These are phyloP conservation scores for Sanguinoderma infundibulare DNA, from an alignment of 1,284 basidiomycete genomes.

Conservation along the genomic window DNA sequence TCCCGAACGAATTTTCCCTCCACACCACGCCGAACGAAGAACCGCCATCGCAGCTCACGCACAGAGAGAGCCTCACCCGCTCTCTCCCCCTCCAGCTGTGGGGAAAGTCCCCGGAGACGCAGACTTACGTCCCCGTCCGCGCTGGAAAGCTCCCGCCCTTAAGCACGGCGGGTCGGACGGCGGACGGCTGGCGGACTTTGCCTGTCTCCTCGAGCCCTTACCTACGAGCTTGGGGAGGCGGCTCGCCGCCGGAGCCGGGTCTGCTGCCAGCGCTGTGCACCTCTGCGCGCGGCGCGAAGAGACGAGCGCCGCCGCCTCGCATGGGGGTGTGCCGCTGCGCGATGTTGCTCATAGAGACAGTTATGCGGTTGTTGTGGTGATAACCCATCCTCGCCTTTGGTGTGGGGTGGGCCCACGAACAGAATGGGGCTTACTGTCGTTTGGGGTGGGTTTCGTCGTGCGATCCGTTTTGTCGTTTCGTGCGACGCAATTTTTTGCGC, in stretches of 20 bases:
- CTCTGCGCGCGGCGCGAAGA: constrained; percentile 63
- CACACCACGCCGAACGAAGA: constrained; percentile 46
- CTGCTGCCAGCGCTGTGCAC: constrained; percentile 50
- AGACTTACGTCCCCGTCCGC: constrained; percentile 58
- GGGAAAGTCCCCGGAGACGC: constrained; percentile 92
- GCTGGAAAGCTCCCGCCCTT: constrained; percentile 74
- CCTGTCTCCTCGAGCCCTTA: constrained; percentile 13
- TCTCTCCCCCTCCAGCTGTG: constrained; percentile 60
- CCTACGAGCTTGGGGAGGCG: constrained; percentile 23
- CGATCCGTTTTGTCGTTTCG: constrained; percentile 32
- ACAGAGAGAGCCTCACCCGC: constrained; percentile 56
- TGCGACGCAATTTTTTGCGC: constrained; percentile 50
- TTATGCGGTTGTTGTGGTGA: constrained; percentile 77
- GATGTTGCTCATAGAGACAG: constrained; percentile 84
- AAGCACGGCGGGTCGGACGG: constrained; percentile 49
- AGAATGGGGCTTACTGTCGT: constrained; percentile 90
- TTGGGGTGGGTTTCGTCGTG: constrained; percentile 38
- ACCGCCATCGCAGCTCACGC: constrained; percentile 83
- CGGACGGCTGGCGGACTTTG: constrained; percentile 48
- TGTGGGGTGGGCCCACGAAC: constrained; percentile 59
- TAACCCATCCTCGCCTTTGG: constrained; percentile 17
- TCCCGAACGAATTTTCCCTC: background rate
- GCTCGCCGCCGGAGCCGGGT: constrained; percentile 57
- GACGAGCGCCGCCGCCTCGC: constrained; percentile 62
- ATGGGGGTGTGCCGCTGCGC: constrained; percentile 37